These are phyloP conservation scores for Pterulicium gracile DNA, from an alignment of 1,284 basidiomycete genomes.

Conservation along the genomic window DNA sequence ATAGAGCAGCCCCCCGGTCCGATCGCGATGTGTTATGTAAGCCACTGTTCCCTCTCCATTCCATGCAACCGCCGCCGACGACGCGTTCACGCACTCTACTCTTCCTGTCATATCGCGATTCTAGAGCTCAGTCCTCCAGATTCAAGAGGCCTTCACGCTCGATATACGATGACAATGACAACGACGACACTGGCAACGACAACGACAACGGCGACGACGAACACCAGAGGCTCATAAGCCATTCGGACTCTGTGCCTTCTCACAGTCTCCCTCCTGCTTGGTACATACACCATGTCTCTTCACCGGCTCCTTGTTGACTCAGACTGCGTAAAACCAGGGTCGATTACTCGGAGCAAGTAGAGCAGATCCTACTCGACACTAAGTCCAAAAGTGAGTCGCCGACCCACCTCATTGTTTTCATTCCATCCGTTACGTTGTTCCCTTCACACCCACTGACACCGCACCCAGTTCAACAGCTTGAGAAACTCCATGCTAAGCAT, in stretches of 20 bases:
- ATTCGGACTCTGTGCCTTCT: conserved; percentile 34
- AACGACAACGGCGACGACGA: conserved; percentile 40
- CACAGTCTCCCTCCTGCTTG: conserved; percentile 68
- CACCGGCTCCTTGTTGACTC: conserved; percentile 10
- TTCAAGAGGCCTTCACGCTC: conserved; percentile 25
- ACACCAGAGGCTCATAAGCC: conserved; percentile 56
- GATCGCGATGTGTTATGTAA: conserved; percentile 7
- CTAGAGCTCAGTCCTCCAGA: conserved; percentile 44
- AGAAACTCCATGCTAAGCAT: conserved; percentile 93
- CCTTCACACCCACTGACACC: conserved; percentile 25
- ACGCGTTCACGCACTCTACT: conserved; percentile 88
- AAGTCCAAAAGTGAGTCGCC: conserved; percentile 68
- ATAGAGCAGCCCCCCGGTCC: conserved; percentile 13
- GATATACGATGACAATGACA: conserved; percentile 21
- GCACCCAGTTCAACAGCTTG: conserved; percentile 38
- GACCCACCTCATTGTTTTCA: conserved; percentile 9
- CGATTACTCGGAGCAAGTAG: conserved; percentile 82
- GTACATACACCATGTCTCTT: conserved; percentile 24
- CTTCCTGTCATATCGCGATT: conserved; percentile 93
- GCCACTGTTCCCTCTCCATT: conserved; percentile 18
- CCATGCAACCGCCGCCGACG: conserved; percentile 22
- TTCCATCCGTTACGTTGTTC: conserved; percentile 4
- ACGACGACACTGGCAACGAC: conserved; percentile 27
- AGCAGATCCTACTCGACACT: conserved; percentile 61
- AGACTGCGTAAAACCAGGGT: conserved; percentile 51